Evolutionary conservation across 352 stramenopile species (phyloP).

Genomic region (Phytophthora palmivora): DNA sequence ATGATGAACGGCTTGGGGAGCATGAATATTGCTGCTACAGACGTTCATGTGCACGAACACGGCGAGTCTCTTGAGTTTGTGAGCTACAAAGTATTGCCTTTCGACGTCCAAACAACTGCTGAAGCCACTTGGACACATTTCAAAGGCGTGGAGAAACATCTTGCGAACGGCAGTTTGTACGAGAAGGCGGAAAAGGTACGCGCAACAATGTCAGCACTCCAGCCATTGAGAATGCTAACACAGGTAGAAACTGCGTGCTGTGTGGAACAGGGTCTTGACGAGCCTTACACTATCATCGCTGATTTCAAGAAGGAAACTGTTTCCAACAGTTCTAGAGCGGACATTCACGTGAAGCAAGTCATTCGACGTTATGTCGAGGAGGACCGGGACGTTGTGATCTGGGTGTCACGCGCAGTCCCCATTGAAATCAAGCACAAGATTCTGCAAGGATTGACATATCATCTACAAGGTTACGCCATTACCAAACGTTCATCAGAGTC

Average conservation of each 20-base stretch:
- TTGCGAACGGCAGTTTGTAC: slow-evolving; percentile 30
- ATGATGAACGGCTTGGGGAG: slow-evolving; percentile 25
- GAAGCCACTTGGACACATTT: slow-evolving; percentile 35
- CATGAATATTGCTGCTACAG: slow-evolving; percentile 17
- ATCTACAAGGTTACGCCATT: slow-evolving; percentile 57
- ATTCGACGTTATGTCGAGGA: slow-evolving; percentile 53
- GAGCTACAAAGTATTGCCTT: slow-evolving; percentile 37
- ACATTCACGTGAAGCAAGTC: slow-evolving; percentile 61
- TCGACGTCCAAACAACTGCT: slow-evolving; percentile 20
- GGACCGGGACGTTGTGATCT: slow-evolving; percentile 55
- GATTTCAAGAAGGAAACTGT: slow-evolving; percentile 54
- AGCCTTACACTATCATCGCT: slow-evolving; percentile 54
- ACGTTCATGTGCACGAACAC: slow-evolving; percentile 26
- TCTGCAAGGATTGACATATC: slow-evolving; percentile 37
- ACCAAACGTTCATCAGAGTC: slow-evolving; percentile 19
- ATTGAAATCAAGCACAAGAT: slow-evolving; percentile 58
- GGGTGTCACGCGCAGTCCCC: slow-evolving; percentile 41
- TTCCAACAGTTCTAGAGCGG: slow-evolving; percentile 43
- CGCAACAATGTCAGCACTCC: background rate
- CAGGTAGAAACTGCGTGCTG: background rate
- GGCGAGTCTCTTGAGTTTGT: slow-evolving; percentile 32
- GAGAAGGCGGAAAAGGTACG: slow-evolving; percentile 37
- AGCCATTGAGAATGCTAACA: no score
- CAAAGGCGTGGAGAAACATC: slow-evolving; percentile 37
- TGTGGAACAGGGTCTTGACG: slow-evolving; percentile 26